Evolutionary conservation across 176 grass and related monocot species (phyloP).

Genomic region (Canna indica): DNA sequence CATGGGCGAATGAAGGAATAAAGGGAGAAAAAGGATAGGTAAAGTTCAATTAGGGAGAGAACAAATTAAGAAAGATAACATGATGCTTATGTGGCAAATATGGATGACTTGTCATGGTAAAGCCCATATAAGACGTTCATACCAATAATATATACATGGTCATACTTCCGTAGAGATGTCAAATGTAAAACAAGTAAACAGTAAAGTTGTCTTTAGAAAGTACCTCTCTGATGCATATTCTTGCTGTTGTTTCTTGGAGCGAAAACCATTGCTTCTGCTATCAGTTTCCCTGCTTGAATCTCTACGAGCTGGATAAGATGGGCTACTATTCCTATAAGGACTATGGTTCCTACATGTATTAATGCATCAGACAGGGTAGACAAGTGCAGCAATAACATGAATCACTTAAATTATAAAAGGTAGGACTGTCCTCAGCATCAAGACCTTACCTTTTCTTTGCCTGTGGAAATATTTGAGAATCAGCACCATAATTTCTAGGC

Average conservation of each 20-base stretch:
- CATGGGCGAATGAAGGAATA: too few relatives aligned
- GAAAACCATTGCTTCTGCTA: slow-evolving; percentile 31
- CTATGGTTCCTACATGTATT: slow-evolving; percentile 41
- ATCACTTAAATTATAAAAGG: slow-evolving; percentile 16
- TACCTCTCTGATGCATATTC: slow-evolving; percentile 44
- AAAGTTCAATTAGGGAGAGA: too few relatives aligned
- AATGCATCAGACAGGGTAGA: not conserved
- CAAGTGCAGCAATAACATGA: not conserved
- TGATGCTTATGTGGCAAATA: too few relatives aligned
- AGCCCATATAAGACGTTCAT: too few relatives aligned
- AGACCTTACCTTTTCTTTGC: slow-evolving; percentile 46
- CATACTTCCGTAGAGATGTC: not conserved
- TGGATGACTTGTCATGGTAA: too few relatives aligned
- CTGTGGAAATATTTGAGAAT: slow-evolving; percentile 30
- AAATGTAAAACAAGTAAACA: not conserved
- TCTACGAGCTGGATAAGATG: slow-evolving; percentile 31
- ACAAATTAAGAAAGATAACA: too few relatives aligned
- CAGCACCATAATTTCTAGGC: slow-evolving; percentile 27
- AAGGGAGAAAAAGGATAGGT: too few relatives aligned
- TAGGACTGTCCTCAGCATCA: slow-evolving; percentile 14
- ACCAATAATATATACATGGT: not conserved
- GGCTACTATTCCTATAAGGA: slow-evolving; percentile 44
- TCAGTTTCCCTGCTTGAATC: slow-evolving; percentile 42
- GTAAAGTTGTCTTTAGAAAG: not conserved
- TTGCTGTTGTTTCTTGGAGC: slow-evolving; percentile 20